Evolutionary conservation across 805 yeast genomes (phyloP), one percentile per base, ranked within the genome.

Genomic region (Suhomyces pyralidae): DNA sequence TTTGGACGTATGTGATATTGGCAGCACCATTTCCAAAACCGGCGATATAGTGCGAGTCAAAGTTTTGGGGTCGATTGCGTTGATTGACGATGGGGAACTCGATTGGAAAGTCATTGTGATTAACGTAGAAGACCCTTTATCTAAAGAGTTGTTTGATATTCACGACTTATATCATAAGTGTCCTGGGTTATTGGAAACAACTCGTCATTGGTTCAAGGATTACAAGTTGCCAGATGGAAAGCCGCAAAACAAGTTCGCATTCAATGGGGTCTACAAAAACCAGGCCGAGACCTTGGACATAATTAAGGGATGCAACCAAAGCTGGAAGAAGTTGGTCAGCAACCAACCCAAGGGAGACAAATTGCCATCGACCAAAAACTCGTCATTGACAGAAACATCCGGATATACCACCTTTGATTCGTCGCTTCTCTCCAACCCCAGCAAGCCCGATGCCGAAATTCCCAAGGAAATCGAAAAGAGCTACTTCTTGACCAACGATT

Each of bases 171-270:
- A 83, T 72, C 82, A 81, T 65, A 85, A 87, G 69, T 84, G 92
- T 73, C 99, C 99, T 55, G 97, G 97, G 51, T 79, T 94, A 54
- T 78, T 94, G 67, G 88, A 96, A 70, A 88, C 96, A 59, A 94
- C 98, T 54, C 86, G 91, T 73, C 96, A 89, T 76, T 94, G 99
- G 99, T 94, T 94, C 85, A 88, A 96, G 72, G 91, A 92, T 74
- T 94, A 94, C 85, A 94, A 94, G 76, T 82, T 91, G 62, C 97
- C 99, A 51, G 99, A 93, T 71, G 99, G 98, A 57, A 94, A 94
- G 81, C 96, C 97, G 64, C 89, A 84, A 75, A 94, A 94, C 77
- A 88, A 87, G 74, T 93, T 94, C 71, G 98, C 97, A n/a, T 91
- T 90, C 84, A 81, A 89, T 55, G 99, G 97, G 59, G 90, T 88